A percentile compares a stretch with the other conserved stretches of the same genome.
Conservation (phyloP, 2,329 filamentous ascomycete species). For the Akanthomyces uredinophilus region DNA sequence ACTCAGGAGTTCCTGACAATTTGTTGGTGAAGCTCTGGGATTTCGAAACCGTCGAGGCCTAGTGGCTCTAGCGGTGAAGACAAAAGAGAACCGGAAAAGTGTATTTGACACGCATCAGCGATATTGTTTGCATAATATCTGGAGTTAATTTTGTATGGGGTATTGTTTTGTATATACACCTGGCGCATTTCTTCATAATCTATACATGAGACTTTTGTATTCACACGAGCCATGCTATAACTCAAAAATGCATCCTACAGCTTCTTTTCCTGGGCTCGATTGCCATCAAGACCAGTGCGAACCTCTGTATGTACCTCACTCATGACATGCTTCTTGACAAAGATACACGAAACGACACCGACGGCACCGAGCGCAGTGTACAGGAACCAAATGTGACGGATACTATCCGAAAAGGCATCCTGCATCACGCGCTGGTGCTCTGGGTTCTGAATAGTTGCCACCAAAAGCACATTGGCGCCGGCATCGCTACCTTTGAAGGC, state of each 20-base stretch:
- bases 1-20: constrained; percentile 45
- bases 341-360: constrained; percentile 9
- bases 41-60: constrained; percentile 33
- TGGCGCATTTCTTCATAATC: neutral
- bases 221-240: neutral
- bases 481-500: constrained; percentile 11
- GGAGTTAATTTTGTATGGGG: constrained; percentile 6
- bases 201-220: neutral
- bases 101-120: constrained; percentile 6
- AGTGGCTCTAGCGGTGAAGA: neutral
- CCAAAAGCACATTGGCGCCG: constrained; percentile 13
- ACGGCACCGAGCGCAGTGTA: constrained; percentile 13
- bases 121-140: constrained; percentile 6
- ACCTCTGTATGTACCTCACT: constrained; percentile 12
- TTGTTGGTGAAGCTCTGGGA: constrained; percentile 58
- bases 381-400: constrained; percentile 9
- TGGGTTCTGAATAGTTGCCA: constrained; percentile 3
- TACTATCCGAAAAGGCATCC: constrained; percentile 12
- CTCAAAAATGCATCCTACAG: neutral
- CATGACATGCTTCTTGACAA: constrained; percentile 13
- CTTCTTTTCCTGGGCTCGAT: constrained; percentile 5
- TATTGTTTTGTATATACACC: constrained; percentile 10
- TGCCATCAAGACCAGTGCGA: constrained; percentile 10
- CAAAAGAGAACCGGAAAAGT: neutral
- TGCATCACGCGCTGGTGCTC: constrained; percentile 8